Conservation (phyloP, 345 rosid species). For the Eucalyptus curtisii region DNA sequence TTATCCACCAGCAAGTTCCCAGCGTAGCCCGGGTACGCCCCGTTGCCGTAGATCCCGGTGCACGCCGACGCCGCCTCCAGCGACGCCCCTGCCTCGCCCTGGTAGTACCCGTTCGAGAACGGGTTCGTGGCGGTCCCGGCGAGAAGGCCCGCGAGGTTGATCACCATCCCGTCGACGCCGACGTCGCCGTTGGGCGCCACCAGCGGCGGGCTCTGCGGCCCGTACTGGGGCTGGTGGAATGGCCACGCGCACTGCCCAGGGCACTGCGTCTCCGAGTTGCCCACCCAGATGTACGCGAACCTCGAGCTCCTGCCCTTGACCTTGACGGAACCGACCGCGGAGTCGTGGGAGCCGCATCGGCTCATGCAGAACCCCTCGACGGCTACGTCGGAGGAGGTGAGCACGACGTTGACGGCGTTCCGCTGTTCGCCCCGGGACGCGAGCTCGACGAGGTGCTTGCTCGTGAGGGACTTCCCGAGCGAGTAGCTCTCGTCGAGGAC, state of each 20-base stretch:
- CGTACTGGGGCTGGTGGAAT: not conserved
- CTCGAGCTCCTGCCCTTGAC: constrained; percentile 7
- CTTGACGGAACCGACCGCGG: constrained; percentile 14
- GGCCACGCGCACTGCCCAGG: constrained; percentile 61
- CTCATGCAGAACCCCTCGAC: constrained; percentile 44
- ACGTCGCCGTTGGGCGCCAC: constrained; percentile 35
- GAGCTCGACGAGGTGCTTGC: constrained; percentile 25
- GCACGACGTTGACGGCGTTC: constrained; percentile 39
- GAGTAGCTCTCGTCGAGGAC: constrained; percentile 47
- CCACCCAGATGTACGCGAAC: constrained; percentile 70
- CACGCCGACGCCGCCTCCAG: constrained; percentile 87
- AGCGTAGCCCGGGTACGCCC: constrained; percentile 80
- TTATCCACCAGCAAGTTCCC: constrained; percentile 50
- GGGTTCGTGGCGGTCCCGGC: constrained; percentile 75
- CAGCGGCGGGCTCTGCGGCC: not conserved
- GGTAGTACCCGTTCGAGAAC: constrained; percentile 66
- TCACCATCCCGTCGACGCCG: constrained; percentile 36
- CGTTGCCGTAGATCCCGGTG: constrained; percentile 63
- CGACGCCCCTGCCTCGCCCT: constrained; percentile 69
- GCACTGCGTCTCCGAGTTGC: constrained; percentile 54
- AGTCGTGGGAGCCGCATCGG: constrained; percentile 55
- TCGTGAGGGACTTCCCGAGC: constrained; percentile 53
- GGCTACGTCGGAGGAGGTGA: constrained; percentile 46
- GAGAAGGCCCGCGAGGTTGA: constrained; percentile 45
- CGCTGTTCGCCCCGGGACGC: constrained; percentile 50